Base-by-base conservation (phyloP, 2,329 filamentous ascomycete species). In the Curvularia eragrostidis region DNA sequence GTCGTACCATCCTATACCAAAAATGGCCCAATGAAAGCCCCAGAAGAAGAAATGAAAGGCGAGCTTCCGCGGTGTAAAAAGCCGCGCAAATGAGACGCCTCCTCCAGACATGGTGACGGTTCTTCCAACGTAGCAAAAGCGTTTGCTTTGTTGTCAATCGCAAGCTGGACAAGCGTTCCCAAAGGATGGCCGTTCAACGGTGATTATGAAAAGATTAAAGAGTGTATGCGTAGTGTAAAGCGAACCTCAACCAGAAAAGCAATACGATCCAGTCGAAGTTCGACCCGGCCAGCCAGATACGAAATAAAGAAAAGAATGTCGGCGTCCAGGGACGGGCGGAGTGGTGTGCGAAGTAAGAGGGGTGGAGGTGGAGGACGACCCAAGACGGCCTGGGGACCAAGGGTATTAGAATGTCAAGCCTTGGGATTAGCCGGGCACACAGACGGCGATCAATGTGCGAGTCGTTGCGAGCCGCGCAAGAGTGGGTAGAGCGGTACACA, bases 1-100 rank as follows among this genome's bases (percentile, higher is more conserved):
- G 26, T 66, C 89, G 73, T 83, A 96, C 93, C 93, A 97, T 84
- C 93, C 93, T 70, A 87, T 85, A 41, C 85, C 89, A 75, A 97
- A 97, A n/a, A 96, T 76, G 23, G 83, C 88, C 77, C 87, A 87
- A 73, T 97, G 93, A 41, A 91, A 80, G 3, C 83, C 84, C 88
- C 92, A 94, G 75, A 96, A 97, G 49, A 95, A 76, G 64, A 91
- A 68, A 75, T 96, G 90, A 77, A 96, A 97, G 47, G 90, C 58
- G 55, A 96, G 75, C 77, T 96, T 96, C 52, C 83, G 81, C 15
- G 84, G 78, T 52, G 86, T 87, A 59, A 93, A 84, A 78, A 69
- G 70, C 43, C 68, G 64, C 36, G 57, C 42, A 19, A 67, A 30
- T 54, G 59, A 59, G 34, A 54, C 47, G 44, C 48, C 36, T 21